Conservation (phyloP, 2,329 filamentous ascomycete species). For the Colletotrichum agaves region DNA sequence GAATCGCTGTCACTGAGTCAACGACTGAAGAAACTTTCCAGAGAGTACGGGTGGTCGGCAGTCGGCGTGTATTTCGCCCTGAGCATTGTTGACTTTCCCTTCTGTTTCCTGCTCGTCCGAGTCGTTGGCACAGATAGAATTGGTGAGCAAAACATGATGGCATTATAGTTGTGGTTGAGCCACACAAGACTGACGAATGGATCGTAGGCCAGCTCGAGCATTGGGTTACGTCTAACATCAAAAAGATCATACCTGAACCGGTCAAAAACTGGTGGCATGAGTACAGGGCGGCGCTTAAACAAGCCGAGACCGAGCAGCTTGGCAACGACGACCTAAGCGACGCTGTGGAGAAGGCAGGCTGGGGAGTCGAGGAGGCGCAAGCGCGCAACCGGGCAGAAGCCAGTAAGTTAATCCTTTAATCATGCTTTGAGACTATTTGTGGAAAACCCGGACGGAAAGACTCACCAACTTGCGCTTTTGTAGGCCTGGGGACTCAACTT, state of each 20-base stretch:
- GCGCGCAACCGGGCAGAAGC: slow-evolving; percentile 72
- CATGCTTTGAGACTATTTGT: slow-evolving; percentile 14
- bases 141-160: slow-evolving; percentile 59
- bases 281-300: slow-evolving; percentile 59
- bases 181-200: slow-evolving; percentile 5
- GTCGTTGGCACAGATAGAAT: slow-evolving; percentile 87
- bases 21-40: slow-evolving; percentile 82
- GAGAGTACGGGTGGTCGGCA: slow-evolving; percentile 94
- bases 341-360: slow-evolving; percentile 62
- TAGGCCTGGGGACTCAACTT: slow-evolving; percentile 80
- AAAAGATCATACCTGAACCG: slow-evolving; percentile 68
- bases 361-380: slow-evolving; percentile 73
- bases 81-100: slow-evolving; percentile 89
- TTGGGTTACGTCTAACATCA: slow-evolving; percentile 69
- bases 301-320: slow-evolving; percentile 54
- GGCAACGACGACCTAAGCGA: slow-evolving; percentile 57
- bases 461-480: slow-evolving; percentile 37
- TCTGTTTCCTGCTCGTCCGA: slow-evolving; percentile 91
- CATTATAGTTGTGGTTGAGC: not conserved
- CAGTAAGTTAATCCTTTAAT: slow-evolving; percentile 68
- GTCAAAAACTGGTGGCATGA: slow-evolving; percentile 64
- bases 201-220: slow-evolving; percentile 72
- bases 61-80: slow-evolving; percentile 89
- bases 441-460: not conserved
- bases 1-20: slow-evolving; percentile 69